Conservation (phyloP, 1,284 basidiomycete species). For the Ustilago sp. region DNA sequence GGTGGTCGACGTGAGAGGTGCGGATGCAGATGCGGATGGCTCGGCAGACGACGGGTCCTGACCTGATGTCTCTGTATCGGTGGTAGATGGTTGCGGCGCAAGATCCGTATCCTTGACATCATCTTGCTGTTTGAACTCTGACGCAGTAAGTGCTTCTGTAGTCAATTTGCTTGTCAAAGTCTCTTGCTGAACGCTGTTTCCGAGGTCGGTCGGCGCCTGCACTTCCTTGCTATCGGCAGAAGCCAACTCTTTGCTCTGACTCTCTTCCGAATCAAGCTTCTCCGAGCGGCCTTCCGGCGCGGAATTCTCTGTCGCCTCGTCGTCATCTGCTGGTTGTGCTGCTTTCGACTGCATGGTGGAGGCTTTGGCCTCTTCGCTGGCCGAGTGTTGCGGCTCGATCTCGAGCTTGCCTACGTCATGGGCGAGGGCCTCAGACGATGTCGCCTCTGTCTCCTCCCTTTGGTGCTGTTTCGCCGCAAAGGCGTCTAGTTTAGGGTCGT, state of each 20-base stretch:
- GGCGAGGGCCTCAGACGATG: conserved; percentile 4
- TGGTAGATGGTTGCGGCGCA: background rate
- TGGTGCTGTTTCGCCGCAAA: background rate
- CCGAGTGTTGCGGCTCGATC: background rate
- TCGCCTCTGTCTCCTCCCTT: background rate
- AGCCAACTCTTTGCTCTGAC: background rate
- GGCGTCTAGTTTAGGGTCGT: background rate
- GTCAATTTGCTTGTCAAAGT: conserved; percentile 6
- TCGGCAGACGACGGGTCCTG: background rate
- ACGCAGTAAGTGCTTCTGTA: conserved; percentile 4
- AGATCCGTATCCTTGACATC: background rate
- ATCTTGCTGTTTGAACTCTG: background rate
- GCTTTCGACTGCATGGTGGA: background rate
- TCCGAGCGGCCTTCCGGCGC: background rate
- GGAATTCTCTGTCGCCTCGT: background rate
- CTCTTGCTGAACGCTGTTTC: background rate
- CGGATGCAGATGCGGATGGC: background rate
- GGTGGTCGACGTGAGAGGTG: too few species aligned
- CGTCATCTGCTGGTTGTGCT: background rate
- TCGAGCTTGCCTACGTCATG: conserved; percentile 17
- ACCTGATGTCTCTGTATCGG: background rate
- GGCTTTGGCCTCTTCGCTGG: background rate
- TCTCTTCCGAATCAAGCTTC: background rate
- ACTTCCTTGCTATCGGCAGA: background rate
- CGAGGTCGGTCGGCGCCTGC: background rate